Evolutionary conservation across 768 basidiomycete genomes (phyloP).

Genomic region (Collybiopsis luxurians): DNA sequence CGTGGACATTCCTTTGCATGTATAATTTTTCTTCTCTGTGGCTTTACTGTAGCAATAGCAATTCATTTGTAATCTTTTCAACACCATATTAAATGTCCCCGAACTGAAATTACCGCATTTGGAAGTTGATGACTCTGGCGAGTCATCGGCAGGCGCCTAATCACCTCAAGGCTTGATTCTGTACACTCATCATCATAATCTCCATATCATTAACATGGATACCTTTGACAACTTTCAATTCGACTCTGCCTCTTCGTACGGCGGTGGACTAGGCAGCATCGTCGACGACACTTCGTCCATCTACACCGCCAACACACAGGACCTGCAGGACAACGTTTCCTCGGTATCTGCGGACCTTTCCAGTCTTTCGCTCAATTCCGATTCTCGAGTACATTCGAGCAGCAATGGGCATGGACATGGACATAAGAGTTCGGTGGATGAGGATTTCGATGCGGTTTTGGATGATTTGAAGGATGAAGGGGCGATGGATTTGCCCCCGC

Average conservation of each 20-base stretch:
- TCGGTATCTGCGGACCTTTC: conserved; percentile 57
- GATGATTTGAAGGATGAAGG: conserved; percentile 87
- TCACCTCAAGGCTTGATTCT: no score
- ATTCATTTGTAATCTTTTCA: background rate
- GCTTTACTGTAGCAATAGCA: background rate
- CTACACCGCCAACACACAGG: conserved; percentile 68
- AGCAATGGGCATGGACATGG: conserved; percentile 31
- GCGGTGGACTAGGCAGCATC: conserved; percentile 49
- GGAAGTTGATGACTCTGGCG: background rate
- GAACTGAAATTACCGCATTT: no score
- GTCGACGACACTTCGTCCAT: conserved; percentile 82
- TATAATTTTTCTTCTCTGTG: background rate
- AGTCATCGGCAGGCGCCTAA: no score
- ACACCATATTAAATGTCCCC: no score
- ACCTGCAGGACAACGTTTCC: conserved; percentile 51
- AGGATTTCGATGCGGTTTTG: conserved; percentile 87
- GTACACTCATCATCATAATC: background rate
- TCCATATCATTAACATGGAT: conserved; percentile 51
- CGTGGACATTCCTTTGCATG: background rate
- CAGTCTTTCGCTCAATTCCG: conserved; percentile 64
- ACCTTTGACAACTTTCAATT: conserved; percentile 86
- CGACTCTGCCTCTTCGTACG: conserved; percentile 80
- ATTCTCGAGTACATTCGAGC: conserved; percentile 40
- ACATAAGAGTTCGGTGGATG: conserved; percentile 52
- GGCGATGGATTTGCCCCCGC: conserved; percentile 78